A percentile compares a stretch with the other conserved stretches of the same genome.
Evolutionary conservation across 2,329 filamentous ascomycete species (phyloP).

Genomic region (Aaosphaeria arxii): DNA sequence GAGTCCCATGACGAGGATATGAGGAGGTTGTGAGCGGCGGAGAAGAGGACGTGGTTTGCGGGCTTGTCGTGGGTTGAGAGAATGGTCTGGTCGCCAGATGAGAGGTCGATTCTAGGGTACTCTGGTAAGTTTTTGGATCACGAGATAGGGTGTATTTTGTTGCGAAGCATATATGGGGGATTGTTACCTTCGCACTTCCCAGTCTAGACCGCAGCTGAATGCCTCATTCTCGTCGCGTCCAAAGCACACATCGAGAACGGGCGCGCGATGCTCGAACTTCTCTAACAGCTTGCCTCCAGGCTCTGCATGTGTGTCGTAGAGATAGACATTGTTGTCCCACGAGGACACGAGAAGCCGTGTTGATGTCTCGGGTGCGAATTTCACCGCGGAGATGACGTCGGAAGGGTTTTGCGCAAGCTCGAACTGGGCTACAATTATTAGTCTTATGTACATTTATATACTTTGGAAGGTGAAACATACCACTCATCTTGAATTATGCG

Average conservation of each 20-base stretch:
- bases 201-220: slow-evolving; percentile 83
- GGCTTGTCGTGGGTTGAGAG: slow-evolving; percentile 76
- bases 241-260: slow-evolving; percentile 89
- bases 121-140: neutral
- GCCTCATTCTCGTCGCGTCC: slow-evolving; percentile 78
- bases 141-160: neutral
- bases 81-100: slow-evolving; percentile 68
- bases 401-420: slow-evolving; percentile 77
- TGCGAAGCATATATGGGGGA: neutral
- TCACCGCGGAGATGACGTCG: slow-evolving; percentile 83
- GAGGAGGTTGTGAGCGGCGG: slow-evolving; percentile 69
- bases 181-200: slow-evolving; percentile 71
- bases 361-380: slow-evolving; percentile 76
- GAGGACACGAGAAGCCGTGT: slow-evolving; percentile 82
- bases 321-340: slow-evolving; percentile 90
- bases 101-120: slow-evolving; percentile 61
- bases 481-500: neutral
- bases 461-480: neutral
- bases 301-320: slow-evolving; percentile 70
- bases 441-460: neutral
- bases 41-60: slow-evolving; percentile 83
- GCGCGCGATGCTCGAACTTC: slow-evolving; percentile 77
- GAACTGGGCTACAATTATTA: slow-evolving; percentile 56
- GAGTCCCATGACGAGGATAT: slow-evolving; percentile 92
- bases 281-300: slow-evolving; percentile 64